Base-by-base conservation (phyloP, 1,139 yeast species). In the Magnusiomyces starmeri region DNA sequence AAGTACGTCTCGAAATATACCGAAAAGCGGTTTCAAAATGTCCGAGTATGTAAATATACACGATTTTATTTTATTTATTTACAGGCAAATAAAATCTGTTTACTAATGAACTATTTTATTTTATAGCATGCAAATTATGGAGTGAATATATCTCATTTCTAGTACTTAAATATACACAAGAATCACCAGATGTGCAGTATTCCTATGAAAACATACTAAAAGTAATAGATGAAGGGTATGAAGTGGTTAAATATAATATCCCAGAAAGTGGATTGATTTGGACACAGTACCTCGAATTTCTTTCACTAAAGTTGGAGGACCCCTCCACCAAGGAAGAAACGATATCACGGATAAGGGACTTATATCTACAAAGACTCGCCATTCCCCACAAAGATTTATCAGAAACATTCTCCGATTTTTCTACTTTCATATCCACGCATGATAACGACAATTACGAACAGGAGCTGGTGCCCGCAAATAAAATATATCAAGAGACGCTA, bases 321-420 rank as follows among this genome's bases (percentile, higher is more conserved):
- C 37, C 46, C 57, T 55, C 22, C 39, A 50, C 41, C 6, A 53
- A 57, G 12, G 46, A 59, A 51, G 37, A 56, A 52, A 45, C 48
- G 18, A 41, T 56, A 16, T 14, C 60, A 26, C 45, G 47, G 25
- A 57, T 69, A 41, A 63, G 65, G 47, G 61, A 62, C 4, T 53
- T 73, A 20, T 71, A 73, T 54, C 55, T 68, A 32, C 63, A 69
- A 40, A 61, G 80, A 27, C 63, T 80, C 3, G 56, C 65, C 9
- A 60, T 65, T 40, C 82, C 83, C 0, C 83, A 77, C 59, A 56
- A 59, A 2, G 58, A 64, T 4, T 54, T 80, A 4, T 73, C 72
- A 1, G 70, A 72, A 0, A 74, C 81, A 0, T 78, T 72, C 56
- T 62, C 70, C 16, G 69, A 67, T 8, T 71, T 68, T 47, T 79